Percentiles rank a stretch among this genome's conserved stretches.
phyloP scores from a whole-genome alignment of 208 protist species.

The Histomonas meleagridis region DNA sequence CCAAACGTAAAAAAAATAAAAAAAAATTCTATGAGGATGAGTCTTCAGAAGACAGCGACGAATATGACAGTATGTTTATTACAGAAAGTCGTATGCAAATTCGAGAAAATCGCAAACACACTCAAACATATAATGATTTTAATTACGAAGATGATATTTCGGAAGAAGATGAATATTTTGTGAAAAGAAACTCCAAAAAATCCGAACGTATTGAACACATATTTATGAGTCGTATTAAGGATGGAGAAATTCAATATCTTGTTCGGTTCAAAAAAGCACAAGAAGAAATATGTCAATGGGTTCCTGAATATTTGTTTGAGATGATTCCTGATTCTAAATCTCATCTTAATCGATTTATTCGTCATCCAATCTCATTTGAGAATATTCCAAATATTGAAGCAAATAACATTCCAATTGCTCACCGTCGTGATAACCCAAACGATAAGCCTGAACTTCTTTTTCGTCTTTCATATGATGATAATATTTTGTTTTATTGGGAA shows the following conservation, averaged over 20 bases:
- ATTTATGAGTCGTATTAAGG: neutral
- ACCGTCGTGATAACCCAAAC: neutral
- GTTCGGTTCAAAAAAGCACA: neutral
- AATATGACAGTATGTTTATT: too few species aligned
- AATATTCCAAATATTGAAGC: neutral
- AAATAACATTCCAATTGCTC: neutral
- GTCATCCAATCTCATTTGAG: too few species aligned
- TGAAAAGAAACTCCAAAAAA: neutral
- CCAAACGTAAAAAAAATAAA: too few species aligned
- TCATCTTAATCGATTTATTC: neutral
- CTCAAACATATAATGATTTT: neutral
- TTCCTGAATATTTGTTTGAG: neutral
- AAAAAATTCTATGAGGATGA: too few species aligned
- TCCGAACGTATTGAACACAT: neutral
- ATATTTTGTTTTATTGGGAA: constrained; percentile 10
- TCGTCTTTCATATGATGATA: neutral
- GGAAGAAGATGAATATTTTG: neutral
- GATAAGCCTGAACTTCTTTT: neutral
- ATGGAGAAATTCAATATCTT: neutral
- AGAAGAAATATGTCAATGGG: neutral
- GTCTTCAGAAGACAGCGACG: too few species aligned
- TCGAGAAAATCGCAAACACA: neutral
- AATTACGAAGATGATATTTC: neutral
- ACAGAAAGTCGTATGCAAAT: neutral
- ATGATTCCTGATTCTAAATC: neutral